These are phyloP conservation scores for Collybia sordida DNA, from an alignment of 768 basidiomycete genomes.

Conservation along the genomic window DNA sequence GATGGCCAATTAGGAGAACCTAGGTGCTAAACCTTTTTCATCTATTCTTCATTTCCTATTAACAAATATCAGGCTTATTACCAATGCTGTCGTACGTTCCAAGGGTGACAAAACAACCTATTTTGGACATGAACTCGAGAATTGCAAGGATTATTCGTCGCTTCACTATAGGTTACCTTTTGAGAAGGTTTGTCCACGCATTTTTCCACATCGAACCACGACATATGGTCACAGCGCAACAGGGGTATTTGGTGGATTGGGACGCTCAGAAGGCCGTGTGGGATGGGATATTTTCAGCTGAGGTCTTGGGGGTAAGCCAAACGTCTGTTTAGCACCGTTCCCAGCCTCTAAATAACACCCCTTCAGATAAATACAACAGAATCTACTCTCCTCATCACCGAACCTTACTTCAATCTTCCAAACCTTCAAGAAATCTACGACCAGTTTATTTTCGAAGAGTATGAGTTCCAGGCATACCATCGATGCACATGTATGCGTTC, in stretches of 20 bases:
- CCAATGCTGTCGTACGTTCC: slow-evolving; percentile 83
- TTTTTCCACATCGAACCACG: slow-evolving; percentile 5
- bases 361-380: slow-evolving; percentile 69
- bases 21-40: slow-evolving; percentile 26
- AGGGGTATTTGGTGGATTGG: slow-evolving; percentile 96
- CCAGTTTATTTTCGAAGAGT: slow-evolving; percentile 96
- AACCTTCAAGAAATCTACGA: slow-evolving; percentile 93
- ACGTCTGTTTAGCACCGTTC: not conserved
- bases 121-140: slow-evolving; percentile 80
- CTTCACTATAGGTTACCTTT: slow-evolving; percentile 84
- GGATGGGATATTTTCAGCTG: slow-evolving; percentile 84
- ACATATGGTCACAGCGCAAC: slow-evolving; percentile 21
- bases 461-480: slow-evolving; percentile 84
- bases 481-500: slow-evolving; percentile 73
- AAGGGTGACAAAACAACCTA: slow-evolving; percentile 83
- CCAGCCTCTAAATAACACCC: slow-evolving; percentile 3
- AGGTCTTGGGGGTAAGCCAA: slow-evolving; percentile 58
- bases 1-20: slow-evolving; percentile 24
- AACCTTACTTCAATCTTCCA: slow-evolving; percentile 92
- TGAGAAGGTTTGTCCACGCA: slow-evolving; percentile 64
- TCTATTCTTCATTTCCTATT: not conserved
- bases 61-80: slow-evolving; percentile 50
- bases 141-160: slow-evolving; percentile 77
- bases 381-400: slow-evolving; percentile 82
- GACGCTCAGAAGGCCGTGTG: slow-evolving; percentile 93